phyloP scores from a whole-genome alignment of 2,329 filamentous ascomycete genomes.

The Cryphonectria carpinicola region DNA sequence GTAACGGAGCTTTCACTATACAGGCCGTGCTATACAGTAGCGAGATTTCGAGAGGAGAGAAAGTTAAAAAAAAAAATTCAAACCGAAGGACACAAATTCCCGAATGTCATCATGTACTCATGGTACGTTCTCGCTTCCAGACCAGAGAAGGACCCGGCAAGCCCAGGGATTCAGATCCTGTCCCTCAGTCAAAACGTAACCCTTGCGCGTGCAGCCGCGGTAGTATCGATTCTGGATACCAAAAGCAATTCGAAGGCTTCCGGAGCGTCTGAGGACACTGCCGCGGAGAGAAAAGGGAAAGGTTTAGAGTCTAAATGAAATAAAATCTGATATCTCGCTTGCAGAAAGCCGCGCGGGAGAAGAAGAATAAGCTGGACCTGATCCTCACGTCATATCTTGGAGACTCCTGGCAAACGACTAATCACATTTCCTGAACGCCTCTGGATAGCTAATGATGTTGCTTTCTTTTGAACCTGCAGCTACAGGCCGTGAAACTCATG shows the following conservation, averaged over 20 bases:
- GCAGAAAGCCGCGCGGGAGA: background rate
- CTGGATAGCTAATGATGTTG: background rate
- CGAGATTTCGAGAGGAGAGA: background rate
- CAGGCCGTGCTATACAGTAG: background rate
- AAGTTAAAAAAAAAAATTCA: background rate
- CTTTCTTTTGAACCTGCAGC: background rate
- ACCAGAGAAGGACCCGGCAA: background rate
- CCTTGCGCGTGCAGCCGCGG: slow-evolving; percentile 1
- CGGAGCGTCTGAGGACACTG: background rate
- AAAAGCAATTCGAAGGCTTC: background rate
- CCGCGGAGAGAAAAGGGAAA: background rate
- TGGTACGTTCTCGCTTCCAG: background rate
- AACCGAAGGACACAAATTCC: background rate
- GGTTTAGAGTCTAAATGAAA: too few species aligned
- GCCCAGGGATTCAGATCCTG: slow-evolving; percentile 1
- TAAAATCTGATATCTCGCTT: background rate
- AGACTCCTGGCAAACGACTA: background rate
- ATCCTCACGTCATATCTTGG: background rate
- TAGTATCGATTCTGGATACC: slow-evolving; percentile 1
- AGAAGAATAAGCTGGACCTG: background rate
- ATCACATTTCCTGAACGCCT: background rate
- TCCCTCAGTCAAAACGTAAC: background rate
- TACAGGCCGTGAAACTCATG: background rate
- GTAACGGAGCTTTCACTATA: background rate
- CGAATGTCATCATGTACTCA: background rate